Conservation (phyloP, 306 rosid species). For the Lathyrus tuberosus region DNA sequence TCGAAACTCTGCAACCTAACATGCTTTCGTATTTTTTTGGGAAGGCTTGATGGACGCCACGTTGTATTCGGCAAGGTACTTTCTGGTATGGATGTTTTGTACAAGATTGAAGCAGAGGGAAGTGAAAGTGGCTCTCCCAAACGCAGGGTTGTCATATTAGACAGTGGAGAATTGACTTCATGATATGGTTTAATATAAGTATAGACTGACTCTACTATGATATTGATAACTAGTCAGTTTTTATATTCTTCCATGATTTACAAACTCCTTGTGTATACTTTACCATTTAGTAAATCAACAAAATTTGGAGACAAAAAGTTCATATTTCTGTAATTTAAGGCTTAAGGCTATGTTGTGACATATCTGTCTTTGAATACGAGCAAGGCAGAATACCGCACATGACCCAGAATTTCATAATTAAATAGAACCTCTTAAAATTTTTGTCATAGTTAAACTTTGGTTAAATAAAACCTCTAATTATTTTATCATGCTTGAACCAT, state of each 20-base stretch:
- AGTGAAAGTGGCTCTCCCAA: slow-evolving; percentile 49
- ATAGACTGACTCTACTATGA: slow-evolving; percentile 11
- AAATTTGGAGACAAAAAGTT: slow-evolving; percentile 12
- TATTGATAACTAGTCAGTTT: slow-evolving; percentile 17
- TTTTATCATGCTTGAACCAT: too few species aligned
- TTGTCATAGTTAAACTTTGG: too few species aligned
- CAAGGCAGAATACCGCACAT: too few species aligned
- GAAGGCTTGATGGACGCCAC: slow-evolving; percentile 88
- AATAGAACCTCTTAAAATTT: too few species aligned
- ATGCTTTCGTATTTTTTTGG: slow-evolving; percentile 30
- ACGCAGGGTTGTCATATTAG: slow-evolving; percentile 40
- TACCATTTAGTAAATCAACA: slow-evolving; percentile 31
- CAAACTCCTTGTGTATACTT: slow-evolving; percentile 34
- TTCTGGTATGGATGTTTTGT: slow-evolving; percentile 50
- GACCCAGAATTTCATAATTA: too few species aligned
- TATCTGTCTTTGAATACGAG: too few species aligned
- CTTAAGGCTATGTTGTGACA: background rate
- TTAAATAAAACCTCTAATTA: too few species aligned
- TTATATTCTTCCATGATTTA: slow-evolving; percentile 2
- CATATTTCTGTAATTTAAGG: slow-evolving; percentile 14
- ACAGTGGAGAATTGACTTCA: slow-evolving; percentile 54
- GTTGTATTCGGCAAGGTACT: slow-evolving; percentile 57
- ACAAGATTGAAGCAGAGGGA: slow-evolving; percentile 56
- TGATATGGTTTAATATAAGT: slow-evolving; percentile 30
- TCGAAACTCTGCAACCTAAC: slow-evolving; percentile 20